A percentile compares a stretch with the other conserved stretches of the same genome.
Evolutionary conservation across 169 alveolate species (phyloP).

Genomic region (Ichthyophthirius multifiliis): DNA sequence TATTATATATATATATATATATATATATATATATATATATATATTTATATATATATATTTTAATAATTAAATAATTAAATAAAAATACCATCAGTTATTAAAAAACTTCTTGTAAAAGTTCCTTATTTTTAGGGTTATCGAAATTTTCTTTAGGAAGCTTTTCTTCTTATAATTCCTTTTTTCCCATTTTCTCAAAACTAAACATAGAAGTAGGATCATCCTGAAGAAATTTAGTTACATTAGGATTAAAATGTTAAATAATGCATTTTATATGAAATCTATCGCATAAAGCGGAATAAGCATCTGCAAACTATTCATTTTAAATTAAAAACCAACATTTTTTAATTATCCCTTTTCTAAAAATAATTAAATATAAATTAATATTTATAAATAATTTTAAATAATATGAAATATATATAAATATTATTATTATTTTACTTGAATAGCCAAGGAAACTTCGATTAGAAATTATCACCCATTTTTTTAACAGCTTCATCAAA

Average conservation of each 20-base stretch:
- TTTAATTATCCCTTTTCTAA: background rate
- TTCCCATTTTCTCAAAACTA: background rate
- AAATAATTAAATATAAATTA: too few species aligned
- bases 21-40: too few species aligned
- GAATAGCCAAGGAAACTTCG: background rate
- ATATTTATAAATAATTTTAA: background rate
- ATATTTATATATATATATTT: too few species aligned
- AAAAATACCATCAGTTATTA: background rate
- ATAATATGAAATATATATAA: background rate
- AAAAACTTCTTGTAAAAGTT: background rate
- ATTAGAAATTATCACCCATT: background rate
- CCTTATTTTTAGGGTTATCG: background rate
- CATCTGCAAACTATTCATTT: background rate
- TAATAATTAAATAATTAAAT: background rate
- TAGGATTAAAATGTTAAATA: background rate
- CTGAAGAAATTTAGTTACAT: background rate
- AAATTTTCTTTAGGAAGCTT: background rate
- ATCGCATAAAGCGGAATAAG: background rate
- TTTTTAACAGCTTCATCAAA: background rate
- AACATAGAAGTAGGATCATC: background rate
- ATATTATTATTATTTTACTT: background rate
- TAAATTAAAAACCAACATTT: background rate
- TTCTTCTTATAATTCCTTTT: background rate
- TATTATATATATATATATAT: too few species aligned
- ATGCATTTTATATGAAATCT: background rate